Evolutionary conservation across 1,284 basidiomycete genomes (phyloP).

Genomic region (Trichosporon sp.): DNA sequence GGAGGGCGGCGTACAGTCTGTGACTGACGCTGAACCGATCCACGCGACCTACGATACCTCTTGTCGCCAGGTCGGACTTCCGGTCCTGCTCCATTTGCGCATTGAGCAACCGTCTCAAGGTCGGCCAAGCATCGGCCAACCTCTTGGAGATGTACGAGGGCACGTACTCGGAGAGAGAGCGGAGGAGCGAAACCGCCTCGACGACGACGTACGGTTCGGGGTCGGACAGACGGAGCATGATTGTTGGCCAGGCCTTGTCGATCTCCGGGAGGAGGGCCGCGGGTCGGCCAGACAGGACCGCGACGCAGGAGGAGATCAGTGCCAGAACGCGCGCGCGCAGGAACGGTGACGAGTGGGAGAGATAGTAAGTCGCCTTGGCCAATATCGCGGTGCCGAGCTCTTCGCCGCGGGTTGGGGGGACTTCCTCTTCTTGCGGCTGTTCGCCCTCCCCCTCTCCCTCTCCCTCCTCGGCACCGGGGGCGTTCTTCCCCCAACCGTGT

Average conservation of each 20-base stretch:
- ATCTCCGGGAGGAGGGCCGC: conserved; percentile 76
- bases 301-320: conserved; percentile 70
- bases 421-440: conserved; percentile 58
- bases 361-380: conserved; percentile 79
- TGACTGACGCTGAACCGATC: conserved; percentile 64
- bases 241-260: conserved; percentile 83
- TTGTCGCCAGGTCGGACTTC: conserved; percentile 64
- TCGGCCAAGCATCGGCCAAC: conserved; percentile 87
- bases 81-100: conserved; percentile 66
- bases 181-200: conserved; percentile 71
- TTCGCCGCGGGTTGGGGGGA: conserved; percentile 69
- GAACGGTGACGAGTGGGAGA: conserved; percentile 79
- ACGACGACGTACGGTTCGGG: conserved; percentile 73
- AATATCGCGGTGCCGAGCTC: conserved; percentile 78
- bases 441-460: conserved; percentile 47
- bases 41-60: conserved; percentile 58
- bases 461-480: conserved; percentile 18
- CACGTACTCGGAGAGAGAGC: conserved; percentile 66
- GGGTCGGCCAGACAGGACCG: conserved; percentile 65
- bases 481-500: conserved; percentile 48
- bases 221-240: conserved; percentile 77
- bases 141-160: conserved; percentile 80
- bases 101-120: conserved; percentile 65
- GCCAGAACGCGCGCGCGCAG: conserved; percentile 78
- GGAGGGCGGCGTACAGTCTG: conserved; percentile 69